Evolutionary conservation across 2,329 filamentous ascomycete genomes (phyloP).

Genomic region (Blastomyces emzantsi): DNA sequence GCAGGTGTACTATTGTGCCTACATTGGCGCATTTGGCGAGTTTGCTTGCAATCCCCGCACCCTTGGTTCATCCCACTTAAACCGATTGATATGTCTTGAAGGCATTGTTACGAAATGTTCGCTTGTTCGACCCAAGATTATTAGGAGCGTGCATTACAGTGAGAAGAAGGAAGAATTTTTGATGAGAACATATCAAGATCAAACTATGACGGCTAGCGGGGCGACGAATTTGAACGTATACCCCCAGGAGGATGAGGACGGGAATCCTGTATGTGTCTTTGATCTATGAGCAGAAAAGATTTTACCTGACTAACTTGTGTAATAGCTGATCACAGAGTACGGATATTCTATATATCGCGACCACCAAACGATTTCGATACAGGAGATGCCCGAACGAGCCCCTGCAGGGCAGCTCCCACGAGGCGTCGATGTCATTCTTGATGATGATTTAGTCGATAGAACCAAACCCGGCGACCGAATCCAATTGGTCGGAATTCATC

Average conservation of each 20-base stretch:
- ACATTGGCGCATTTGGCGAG: constrained; percentile 89
- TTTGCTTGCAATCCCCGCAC: constrained; percentile 92
- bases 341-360: constrained; percentile 93
- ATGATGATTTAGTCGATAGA: constrained; percentile 90
- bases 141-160: constrained; percentile 96
- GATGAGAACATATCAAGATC: constrained; percentile 84
- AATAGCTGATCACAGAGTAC: constrained; percentile 76
- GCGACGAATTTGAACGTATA: constrained; percentile 87
- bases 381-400: constrained; percentile 97
- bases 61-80: constrained; percentile 77
- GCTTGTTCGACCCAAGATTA: constrained; percentile 90
- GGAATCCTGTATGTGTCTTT: constrained; percentile 56
- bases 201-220: constrained; percentile 88
- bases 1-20: constrained; percentile 86
- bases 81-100: constrained; percentile 94
- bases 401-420: constrained; percentile 91
- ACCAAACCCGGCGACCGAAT: constrained; percentile 95
- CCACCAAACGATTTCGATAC: constrained; percentile 95
- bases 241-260: constrained; percentile 84
- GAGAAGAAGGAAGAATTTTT: constrained; percentile 79
- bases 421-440: constrained; percentile 90
- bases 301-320: not conserved
- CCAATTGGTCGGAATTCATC: constrained; percentile 92
- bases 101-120: constrained; percentile 97
- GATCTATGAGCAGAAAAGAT: constrained; percentile 3